Conservation (phyloP, 2,329 filamentous ascomycete genomes). For the Ustilaginoidea virens region DNA sequence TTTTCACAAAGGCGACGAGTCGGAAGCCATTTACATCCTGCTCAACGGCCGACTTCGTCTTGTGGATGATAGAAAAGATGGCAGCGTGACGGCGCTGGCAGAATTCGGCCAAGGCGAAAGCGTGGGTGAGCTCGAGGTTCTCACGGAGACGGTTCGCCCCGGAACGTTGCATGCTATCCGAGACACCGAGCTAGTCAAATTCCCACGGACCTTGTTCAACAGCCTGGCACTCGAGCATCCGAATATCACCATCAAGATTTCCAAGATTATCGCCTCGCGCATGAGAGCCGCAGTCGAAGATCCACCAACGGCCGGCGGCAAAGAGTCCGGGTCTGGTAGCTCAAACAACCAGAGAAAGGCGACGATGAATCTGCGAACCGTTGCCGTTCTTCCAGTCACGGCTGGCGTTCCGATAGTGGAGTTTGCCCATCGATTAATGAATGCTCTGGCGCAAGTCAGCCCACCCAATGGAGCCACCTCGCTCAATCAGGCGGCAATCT, state of each 20-base stretch:
- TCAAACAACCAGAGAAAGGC: constrained; percentile 51
- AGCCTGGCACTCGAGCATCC: constrained; percentile 94
- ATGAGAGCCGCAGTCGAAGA: constrained; percentile 85
- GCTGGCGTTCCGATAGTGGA: constrained; percentile 87
- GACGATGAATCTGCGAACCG: constrained; percentile 81
- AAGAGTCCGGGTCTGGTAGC: constrained; percentile 45
- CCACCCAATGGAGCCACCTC: constrained; percentile 81
- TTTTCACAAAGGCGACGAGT: constrained; percentile 86
- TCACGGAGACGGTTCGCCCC: constrained; percentile 84
- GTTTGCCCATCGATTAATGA: constrained; percentile 79
- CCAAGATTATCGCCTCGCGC: constrained; percentile 90
- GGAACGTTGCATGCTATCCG: constrained; percentile 90
- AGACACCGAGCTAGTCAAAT: constrained; percentile 91
- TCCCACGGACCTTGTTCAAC: constrained; percentile 91
- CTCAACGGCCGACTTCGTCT: constrained; percentile 81
- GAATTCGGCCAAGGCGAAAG: constrained; percentile 97
- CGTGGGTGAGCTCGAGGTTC: constrained; percentile 88
- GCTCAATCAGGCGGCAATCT: constrained; percentile 80
- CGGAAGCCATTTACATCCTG: constrained; percentile 96
- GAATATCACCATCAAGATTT: constrained; percentile 97
- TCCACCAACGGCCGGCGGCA: constrained; percentile 49
- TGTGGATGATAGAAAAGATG: constrained; percentile 67
- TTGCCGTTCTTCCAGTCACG: constrained; percentile 82
- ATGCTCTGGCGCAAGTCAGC: constrained; percentile 77
- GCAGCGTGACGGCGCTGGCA: constrained; percentile 70